These are phyloP conservation scores for Botrytis tulipae DNA, from an alignment of 2,329 filamentous ascomycete genomes.

Conservation along the genomic window DNA sequence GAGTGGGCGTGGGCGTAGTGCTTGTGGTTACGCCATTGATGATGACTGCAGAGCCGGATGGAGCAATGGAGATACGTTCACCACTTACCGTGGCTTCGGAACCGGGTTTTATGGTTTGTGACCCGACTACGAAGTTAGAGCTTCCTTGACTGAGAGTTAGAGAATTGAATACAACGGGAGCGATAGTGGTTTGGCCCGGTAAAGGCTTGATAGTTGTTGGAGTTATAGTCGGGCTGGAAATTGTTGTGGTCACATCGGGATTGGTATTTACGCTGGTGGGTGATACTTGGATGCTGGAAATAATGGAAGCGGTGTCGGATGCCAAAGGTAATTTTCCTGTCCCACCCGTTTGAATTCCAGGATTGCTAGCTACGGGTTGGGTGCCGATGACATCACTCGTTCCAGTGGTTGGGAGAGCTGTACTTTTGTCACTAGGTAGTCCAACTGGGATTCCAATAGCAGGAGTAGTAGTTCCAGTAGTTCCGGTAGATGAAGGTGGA, in stretches of 20 bases:
- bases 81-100: constrained; percentile 31
- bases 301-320: neutral
- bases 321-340: neutral
- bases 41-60: constrained; percentile 27
- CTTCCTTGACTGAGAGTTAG: constrained; percentile 27
- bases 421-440: neutral
- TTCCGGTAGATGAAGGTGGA: neutral
- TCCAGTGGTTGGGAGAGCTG: neutral
- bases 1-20: neutral
- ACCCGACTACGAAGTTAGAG: constrained; percentile 29
- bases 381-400: neutral
- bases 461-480: neutral
- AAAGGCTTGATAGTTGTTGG: constrained; percentile 16
- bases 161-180: constrained; percentile 29
- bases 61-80: constrained; percentile 28
- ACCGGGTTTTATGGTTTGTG: constrained; percentile 31
- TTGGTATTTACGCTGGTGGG: neutral
- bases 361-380: neutral
- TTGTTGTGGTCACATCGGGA: neutral
- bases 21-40: constrained; percentile 28
- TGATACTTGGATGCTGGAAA: neutral
- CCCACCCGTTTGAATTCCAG: neutral
- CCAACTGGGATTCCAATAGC: constrained; percentile 8
- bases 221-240: neutral
- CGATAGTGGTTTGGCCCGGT: constrained; percentile 19